phyloP scores from a whole-genome alignment of 441 rosid genomes.

The Jatropha podagrica region DNA sequence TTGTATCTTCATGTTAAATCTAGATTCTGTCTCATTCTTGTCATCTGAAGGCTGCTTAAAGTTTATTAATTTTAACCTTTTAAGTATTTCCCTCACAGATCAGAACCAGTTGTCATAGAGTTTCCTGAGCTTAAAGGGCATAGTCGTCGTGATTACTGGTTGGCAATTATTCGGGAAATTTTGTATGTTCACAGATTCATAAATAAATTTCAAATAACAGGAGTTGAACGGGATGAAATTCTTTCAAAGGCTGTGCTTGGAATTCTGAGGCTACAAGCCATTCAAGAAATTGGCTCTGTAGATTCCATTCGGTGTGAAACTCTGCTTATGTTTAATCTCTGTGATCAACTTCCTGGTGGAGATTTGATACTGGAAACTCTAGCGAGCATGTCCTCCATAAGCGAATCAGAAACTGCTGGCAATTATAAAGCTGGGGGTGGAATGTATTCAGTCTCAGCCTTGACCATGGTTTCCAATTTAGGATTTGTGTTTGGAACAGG shows the following conservation, averaged over 20 bases:
- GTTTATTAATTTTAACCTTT: constrained; percentile 21
- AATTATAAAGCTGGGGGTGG: constrained; percentile 44
- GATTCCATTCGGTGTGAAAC: constrained; percentile 43
- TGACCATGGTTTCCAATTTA: constrained; percentile 69
- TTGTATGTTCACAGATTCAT: constrained; percentile 67
- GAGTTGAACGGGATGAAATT: constrained; percentile 63
- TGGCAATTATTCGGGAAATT: constrained; percentile 74
- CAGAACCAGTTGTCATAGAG: constrained; percentile 87
- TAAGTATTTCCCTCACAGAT: constrained; percentile 47
- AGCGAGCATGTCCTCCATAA: constrained; percentile 63
- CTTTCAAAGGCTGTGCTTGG: constrained; percentile 88
- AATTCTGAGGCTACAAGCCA: constrained; percentile 72
- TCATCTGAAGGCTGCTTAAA: constrained; percentile 19
- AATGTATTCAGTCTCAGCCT: constrained; percentile 69
- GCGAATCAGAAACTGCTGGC: constrained; percentile 49
- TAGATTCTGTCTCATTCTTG: constrained; percentile 17
- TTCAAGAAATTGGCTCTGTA: constrained; percentile 61
- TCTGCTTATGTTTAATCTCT: constrained; percentile 81
- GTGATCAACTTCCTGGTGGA: constrained; percentile 96
- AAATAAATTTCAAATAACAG: constrained; percentile 56
- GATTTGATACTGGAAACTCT: constrained; percentile 84
- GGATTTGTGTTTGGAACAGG: constrained; percentile 70
- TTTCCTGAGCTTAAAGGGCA: constrained; percentile 97
- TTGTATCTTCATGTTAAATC: background rate
- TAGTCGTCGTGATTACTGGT: constrained; percentile 88